Base-by-base conservation (phyloP, 768 basidiomycete species). In the Macrocybe gigantea region DNA sequence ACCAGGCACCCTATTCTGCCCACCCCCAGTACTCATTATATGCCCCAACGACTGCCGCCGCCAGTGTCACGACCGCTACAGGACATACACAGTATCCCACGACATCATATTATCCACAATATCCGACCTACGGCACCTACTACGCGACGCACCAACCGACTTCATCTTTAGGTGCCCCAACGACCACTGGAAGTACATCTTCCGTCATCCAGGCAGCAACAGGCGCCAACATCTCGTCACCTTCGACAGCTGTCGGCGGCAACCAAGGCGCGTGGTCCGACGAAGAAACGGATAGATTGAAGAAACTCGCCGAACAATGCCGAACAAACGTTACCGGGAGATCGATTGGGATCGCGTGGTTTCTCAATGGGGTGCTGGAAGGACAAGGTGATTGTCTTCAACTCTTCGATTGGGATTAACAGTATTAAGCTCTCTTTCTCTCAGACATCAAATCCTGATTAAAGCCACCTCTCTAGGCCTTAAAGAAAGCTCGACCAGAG, bases 321-420 rank as follows among this genome's bases (percentile, higher is more conserved):
- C 76, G 76, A 48, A 63, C 69, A 44, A 62, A 61, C 31, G 70
- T 58, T 11, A 60, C 71, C 5, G 78, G 80, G 83, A 85, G 49
- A 82, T 85, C 36, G 84, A 86, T 44, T 92, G 88, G 88, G 88
- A 90, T 61, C 79, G 82, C 69, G 75, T 91, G 15, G 79, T 83
- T 44, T 71, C 71, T 42, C 78, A 85, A 56, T 90, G 85, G 81
- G 88, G 88, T 4, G 75, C 75, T 51, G 78, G 78, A 35, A 73
- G 88, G 46, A 82, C 88, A 47, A 80, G 85, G 88, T 86, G 52
- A 41, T 67, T 67, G 30, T 39, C 29, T 7, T n/a, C 41, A 7
- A 36, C 34, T 33, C 9, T 15, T 45, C 30, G 32, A 14, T 37
- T n/a, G 12, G 7, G 32, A 14, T 12, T 37, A 39, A 47, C 49